Conservation (phyloP, 73 alveolate species). For the Breviolum minutum region DNA sequence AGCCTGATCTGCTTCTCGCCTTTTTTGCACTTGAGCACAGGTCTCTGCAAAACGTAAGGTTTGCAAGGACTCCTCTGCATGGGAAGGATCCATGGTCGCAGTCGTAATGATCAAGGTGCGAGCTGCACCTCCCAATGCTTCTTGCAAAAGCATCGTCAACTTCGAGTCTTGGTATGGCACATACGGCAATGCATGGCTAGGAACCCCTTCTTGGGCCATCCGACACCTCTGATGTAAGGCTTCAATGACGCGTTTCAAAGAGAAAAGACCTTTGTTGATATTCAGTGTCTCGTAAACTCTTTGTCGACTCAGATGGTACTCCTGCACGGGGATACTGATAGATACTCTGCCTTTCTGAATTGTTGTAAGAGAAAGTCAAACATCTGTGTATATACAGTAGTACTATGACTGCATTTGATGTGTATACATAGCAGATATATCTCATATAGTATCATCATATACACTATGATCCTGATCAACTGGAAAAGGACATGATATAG, state of each 20-base stretch:
- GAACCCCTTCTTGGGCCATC: slow-evolving; percentile 90
- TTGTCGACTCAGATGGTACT: slow-evolving; percentile 68
- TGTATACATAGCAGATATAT: no score
- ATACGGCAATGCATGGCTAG: slow-evolving; percentile 74
- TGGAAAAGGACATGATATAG: no score
- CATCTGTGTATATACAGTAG: no score
- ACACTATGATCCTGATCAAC: no score
- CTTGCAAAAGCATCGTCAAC: slow-evolving; percentile 79
- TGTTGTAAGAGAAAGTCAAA: not conserved
- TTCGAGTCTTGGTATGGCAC: slow-evolving; percentile 92
- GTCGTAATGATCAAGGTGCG: slow-evolving; percentile 84
- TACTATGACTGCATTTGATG: no score
- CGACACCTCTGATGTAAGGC: slow-evolving; percentile 71
- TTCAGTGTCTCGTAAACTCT: slow-evolving; percentile 76
- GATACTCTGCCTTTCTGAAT: not conserved
- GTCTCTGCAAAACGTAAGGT: slow-evolving; percentile 69
- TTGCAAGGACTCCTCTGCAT: slow-evolving; percentile 88
- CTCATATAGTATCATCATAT: not conserved
- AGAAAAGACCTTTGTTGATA: slow-evolving; percentile 91
- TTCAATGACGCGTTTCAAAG: slow-evolving; percentile 88
- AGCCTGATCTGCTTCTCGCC: slow-evolving; percentile 86
- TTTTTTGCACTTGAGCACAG: slow-evolving; percentile 65
- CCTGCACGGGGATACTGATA: not conserved
- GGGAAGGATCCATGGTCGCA: slow-evolving; percentile 75
- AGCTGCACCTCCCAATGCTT: slow-evolving; percentile 81